Base-by-base conservation (phyloP, 73 alveolate genomes). In the Symbiodinium natans region DNA sequence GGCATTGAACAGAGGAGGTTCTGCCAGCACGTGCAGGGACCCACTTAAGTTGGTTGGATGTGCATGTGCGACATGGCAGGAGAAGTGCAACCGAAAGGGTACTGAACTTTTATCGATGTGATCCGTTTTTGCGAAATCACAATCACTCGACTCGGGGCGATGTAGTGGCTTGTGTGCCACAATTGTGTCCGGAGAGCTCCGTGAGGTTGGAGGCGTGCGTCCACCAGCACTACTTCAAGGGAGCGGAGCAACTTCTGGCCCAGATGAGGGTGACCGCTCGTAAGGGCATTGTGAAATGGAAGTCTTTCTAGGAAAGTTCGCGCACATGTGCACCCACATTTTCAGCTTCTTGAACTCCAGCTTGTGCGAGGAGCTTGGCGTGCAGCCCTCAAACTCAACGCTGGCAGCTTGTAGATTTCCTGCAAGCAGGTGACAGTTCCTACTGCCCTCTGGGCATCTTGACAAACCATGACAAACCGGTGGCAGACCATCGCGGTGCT, bases 161-260 rank as follows among this genome's bases (percentile, higher is more conserved):
- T 80, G 21, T 25, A 21, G 29, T n/a, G n/a, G n/a, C n/a, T n/a
- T n/a, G n/a, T n/a, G n/a, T 46, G 59, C 59, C 59, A 46, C 59
- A 13, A 46, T 13, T 46, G 59, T n/a, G n/a, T n/a, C n/a, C n/a
- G n/a, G n/a, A n/a, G n/a, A n/a, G n/a, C 41, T 42, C 85, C 42
- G 21, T 25, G n/a, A 90, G 97, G 97, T 73, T 90, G 13, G 97
- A 90, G 52, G 97, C 82, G 40, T 68, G 89, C 34, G 97, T 90
- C 52, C 77, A 71, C 38, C 97, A 42, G 80, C 68, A 90, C 39
- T 40, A 41, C 74, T 73, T 71, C 33, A 68, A 41, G 52, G 83
- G 83, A 29, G 97, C 97, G 1, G 97, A 90, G 52, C 97, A 48
- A 17, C 46, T 90, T 85, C 97, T 90, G 54, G 83, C 83, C 7